Conservation (phyloP, 176 grass and related monocot species). For the Puya raimondii region DNA sequence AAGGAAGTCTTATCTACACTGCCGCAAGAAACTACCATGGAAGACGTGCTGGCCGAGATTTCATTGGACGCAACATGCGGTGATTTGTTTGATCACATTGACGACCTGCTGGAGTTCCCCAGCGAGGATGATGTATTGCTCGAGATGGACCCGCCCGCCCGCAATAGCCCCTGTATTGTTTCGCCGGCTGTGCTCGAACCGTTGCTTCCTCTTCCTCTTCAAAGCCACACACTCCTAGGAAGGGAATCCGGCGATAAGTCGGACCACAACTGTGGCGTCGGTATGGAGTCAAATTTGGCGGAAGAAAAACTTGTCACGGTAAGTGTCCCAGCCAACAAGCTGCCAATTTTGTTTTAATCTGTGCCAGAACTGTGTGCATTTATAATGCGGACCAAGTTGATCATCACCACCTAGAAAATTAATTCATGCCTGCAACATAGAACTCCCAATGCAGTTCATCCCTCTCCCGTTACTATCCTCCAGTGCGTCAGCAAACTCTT, state of each 20-base stretch:
- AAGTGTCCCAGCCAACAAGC: constrained; percentile 12
- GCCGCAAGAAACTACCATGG: not conserved
- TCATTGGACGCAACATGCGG: constrained; percentile 24
- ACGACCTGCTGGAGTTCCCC: constrained; percentile 87
- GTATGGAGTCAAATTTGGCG: constrained; percentile 18
- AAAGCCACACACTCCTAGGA: constrained; percentile 3
- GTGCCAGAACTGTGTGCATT: no score
- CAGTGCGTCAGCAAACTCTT: no score
- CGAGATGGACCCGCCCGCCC: constrained; percentile 39
- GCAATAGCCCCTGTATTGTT: constrained; percentile 24
- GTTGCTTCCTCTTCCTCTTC: constrained; percentile 4
- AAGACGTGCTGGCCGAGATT: not conserved
- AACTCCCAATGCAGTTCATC: no score
- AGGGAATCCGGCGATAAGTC: not conserved
- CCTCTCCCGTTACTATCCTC: no score
- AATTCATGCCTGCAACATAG: no score
- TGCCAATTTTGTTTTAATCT: no score
- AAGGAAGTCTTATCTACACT: not conserved
- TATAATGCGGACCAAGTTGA: no score
- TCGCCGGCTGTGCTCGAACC: not conserved
- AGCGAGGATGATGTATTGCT: constrained; percentile 57
- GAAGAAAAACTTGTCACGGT: constrained; percentile 53
- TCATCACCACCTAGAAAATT: no score
- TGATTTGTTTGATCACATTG: constrained; percentile 86
- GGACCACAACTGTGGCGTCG: not conserved